phyloP scores from a whole-genome alignment of 1,284 basidiomycete species.

The Tilletia setariae region DNA sequence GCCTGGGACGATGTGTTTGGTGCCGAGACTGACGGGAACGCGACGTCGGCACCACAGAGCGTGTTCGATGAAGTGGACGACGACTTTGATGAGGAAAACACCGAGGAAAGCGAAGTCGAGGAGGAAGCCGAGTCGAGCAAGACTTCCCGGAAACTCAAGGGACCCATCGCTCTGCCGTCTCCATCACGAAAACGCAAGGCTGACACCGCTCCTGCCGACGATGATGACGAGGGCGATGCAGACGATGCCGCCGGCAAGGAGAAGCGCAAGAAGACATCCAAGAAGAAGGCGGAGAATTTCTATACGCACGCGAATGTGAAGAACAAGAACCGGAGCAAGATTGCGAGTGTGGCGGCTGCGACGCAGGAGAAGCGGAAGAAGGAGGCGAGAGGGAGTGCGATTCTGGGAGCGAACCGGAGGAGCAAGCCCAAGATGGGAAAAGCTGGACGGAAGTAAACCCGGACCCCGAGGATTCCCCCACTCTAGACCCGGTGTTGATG shows the following conservation, averaged over 20 bases:
- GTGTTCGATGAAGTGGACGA: slow-evolving; percentile 34
- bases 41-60: slow-evolving; percentile 20
- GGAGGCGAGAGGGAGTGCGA: slow-evolving; percentile 13
- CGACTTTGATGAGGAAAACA: slow-evolving; percentile 45
- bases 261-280: slow-evolving; percentile 48
- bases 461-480: no score
- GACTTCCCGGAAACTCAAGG: slow-evolving; percentile 16
- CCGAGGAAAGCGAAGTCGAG: slow-evolving; percentile 25
- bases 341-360: not conserved
- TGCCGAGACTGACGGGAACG: slow-evolving; percentile 56
- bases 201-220: slow-evolving; percentile 30
- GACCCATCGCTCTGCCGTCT: not conserved
- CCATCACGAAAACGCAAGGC: slow-evolving; percentile 34
- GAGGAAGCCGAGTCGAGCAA: slow-evolving; percentile 26
- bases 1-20: slow-evolving; percentile 74
- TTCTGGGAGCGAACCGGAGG: slow-evolving; percentile 14
- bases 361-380: slow-evolving; percentile 12
- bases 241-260: slow-evolving; percentile 21
- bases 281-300: slow-evolving; percentile 86
- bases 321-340: slow-evolving; percentile 57
- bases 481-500: no score
- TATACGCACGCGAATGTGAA: slow-evolving; percentile 61
- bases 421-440: not conserved
- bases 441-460: not conserved
- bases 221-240: slow-evolving; percentile 44